Conservation (phyloP, 345 rosid species). For the Atalantia buxifolia region DNA sequence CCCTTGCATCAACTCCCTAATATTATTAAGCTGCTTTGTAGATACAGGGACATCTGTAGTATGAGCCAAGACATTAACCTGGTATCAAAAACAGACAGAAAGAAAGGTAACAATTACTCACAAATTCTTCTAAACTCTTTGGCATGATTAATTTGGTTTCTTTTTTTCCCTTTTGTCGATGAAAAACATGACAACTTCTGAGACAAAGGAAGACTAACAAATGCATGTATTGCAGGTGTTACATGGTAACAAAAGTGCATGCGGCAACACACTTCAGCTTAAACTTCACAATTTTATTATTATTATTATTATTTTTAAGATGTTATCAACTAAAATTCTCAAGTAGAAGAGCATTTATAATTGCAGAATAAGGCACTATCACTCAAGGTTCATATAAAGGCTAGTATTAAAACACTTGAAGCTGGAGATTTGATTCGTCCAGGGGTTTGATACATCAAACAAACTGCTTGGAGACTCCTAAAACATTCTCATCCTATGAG, state of each 20-base stretch:
- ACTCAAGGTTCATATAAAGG: not conserved
- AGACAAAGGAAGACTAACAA: constrained; percentile 1
- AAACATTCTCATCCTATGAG: not conserved
- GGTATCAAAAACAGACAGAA: constrained; percentile 24
- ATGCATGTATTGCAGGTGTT: constrained; percentile 1
- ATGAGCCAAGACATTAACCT: constrained; percentile 91
- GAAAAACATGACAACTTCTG: not conserved
- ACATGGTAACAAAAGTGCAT: not conserved
- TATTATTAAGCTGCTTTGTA: constrained; percentile 68
- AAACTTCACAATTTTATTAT: not conserved
- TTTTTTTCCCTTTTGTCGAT: not conserved
- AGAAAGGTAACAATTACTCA: constrained; percentile 14
- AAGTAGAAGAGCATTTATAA: not conserved
- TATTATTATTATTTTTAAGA: not conserved
- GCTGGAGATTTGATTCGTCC: not conserved
- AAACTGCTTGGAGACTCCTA: not conserved
- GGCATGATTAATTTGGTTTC: not conserved
- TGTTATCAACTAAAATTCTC: not conserved
- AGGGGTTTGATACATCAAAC: not conserved
- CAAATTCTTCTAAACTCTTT: not conserved
- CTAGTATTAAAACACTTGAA: not conserved
- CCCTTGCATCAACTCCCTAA: constrained; percentile 69
- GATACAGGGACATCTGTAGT: constrained; percentile 71
- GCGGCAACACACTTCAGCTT: not conserved
- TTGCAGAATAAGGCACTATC: not conserved